Evolutionary conservation across 345 rosid species (phyloP).

Genomic region (Pistacia atlantica): DNA sequence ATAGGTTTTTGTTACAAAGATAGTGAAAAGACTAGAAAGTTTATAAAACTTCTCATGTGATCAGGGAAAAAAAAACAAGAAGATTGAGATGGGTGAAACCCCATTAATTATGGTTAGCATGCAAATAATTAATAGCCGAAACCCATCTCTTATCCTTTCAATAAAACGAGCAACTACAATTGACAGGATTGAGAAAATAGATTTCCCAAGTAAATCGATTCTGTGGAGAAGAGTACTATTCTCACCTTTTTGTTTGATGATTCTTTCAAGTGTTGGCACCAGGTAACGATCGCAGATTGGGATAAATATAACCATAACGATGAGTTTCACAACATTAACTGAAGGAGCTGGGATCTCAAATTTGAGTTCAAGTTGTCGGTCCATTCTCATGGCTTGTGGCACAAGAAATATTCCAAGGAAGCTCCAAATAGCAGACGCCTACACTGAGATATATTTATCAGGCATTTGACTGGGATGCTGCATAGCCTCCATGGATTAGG

Average conservation of each 20-base stretch:
- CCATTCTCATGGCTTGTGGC: slow-evolving; percentile 48
- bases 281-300: slow-evolving; percentile 43
- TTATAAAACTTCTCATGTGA: slow-evolving; percentile 40
- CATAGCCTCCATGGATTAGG: slow-evolving; percentile 42
- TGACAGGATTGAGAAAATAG: slow-evolving; percentile 19
- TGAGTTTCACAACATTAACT: slow-evolving; percentile 29
- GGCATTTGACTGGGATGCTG: slow-evolving; percentile 39
- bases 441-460: slow-evolving; percentile 50
- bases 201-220: slow-evolving; percentile 33
- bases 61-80: slow-evolving; percentile 16
- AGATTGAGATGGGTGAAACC: too few species aligned
- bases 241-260: slow-evolving; percentile 29
- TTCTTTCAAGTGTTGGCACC: slow-evolving; percentile 29
- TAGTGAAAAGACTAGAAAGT: slow-evolving; percentile 28
- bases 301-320: slow-evolving; percentile 39
- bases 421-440: slow-evolving; percentile 39
- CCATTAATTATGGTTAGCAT: too few species aligned
- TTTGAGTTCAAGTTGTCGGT: slow-evolving; percentile 39
- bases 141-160: slow-evolving; percentile 32
- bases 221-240: slow-evolving; percentile 27
- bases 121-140: too few species aligned
- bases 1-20: slow-evolving; percentile 16
- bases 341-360: slow-evolving; percentile 53
- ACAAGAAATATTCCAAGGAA: slow-evolving; percentile 39
- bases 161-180: slow-evolving; percentile 30